Conservation (phyloP, 2,329 filamentous ascomycete genomes). For the Xylaria arbuscula region DNA sequence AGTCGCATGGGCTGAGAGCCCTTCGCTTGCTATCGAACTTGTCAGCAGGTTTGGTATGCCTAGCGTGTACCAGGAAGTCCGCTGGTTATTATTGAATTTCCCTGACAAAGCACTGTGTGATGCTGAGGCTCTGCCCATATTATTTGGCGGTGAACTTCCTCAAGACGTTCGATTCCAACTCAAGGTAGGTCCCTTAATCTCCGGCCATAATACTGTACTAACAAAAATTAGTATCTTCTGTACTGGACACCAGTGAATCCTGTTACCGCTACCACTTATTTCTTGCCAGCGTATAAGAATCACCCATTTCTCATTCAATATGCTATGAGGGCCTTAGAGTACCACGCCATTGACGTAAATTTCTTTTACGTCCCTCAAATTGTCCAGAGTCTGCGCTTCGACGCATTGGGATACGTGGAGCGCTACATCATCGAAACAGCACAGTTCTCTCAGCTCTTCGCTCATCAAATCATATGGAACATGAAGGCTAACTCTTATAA, state of each 20-base stretch:
- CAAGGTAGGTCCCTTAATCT: slow-evolving; percentile 66
- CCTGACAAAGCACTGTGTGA: slow-evolving; percentile 85
- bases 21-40: slow-evolving; percentile 88
- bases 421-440: slow-evolving; percentile 97
- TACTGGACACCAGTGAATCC: slow-evolving; percentile 96
- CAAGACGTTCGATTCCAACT: slow-evolving; percentile 84
- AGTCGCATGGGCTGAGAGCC: slow-evolving; percentile 87
- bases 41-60: slow-evolving; percentile 80
- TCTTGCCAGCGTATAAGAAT: slow-evolving; percentile 89
- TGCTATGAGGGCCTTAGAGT: slow-evolving; percentile 93
- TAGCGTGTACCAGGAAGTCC: slow-evolving; percentile 78
- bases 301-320: slow-evolving; percentile 96
- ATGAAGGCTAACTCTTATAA: slow-evolving; percentile 99
- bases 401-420: slow-evolving; percentile 92
- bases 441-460: slow-evolving; percentile 97
- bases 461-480: slow-evolving; percentile 99
- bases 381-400: slow-evolving; percentile 93
- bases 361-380: slow-evolving; percentile 99
- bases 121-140: slow-evolving; percentile 82
- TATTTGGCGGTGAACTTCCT: slow-evolving; percentile 81
- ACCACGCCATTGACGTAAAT: slow-evolving; percentile 93
- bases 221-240: slow-evolving; percentile 75
- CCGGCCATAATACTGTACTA: slow-evolving; percentile 39
- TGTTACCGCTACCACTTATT: slow-evolving; percentile 91
- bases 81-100: slow-evolving; percentile 82